Conservation (phyloP, 805 yeast species). For the Vanderwaltozyma tropicalis region DNA sequence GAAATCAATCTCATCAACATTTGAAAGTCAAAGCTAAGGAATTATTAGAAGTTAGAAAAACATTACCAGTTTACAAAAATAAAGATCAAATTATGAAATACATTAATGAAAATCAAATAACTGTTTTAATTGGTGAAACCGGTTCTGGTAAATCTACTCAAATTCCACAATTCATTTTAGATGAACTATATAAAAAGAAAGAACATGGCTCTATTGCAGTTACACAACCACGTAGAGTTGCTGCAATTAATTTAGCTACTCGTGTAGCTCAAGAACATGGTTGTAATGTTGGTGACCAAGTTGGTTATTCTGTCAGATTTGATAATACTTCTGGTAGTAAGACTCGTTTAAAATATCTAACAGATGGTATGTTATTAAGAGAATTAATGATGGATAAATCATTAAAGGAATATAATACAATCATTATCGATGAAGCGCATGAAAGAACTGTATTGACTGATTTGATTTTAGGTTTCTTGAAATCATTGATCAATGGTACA, state of each 20-base stretch:
- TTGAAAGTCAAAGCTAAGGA: conserved; percentile 32
- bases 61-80: conserved; percentile 69
- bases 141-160: conserved; percentile 98
- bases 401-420: conserved; percentile 56
- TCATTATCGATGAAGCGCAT: conserved; percentile 93
- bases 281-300: conserved; percentile 61
- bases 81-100: conserved; percentile 50
- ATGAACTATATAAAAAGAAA: conserved; percentile 20
- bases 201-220: conserved; percentile 60
- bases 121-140: conserved; percentile 87
- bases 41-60: conserved; percentile 42
- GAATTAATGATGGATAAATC: conserved; percentile 71
- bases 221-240: conserved; percentile 96
- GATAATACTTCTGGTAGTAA: conserved; percentile 51
- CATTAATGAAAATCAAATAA: conserved; percentile 48
- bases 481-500: conserved; percentile 42
- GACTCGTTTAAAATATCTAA: conserved; percentile 74
- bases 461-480: conserved; percentile 77
- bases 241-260: conserved; percentile 87
- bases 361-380: conserved; percentile 95
- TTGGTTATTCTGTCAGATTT: conserved; percentile 90
- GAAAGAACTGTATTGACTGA: conserved; percentile 92
- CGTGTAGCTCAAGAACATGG: conserved; percentile 89
- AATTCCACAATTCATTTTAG: conserved; percentile 82
- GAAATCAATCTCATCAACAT: conserved; percentile 16